Evolutionary conservation across 495 filamentous ascomycete species (phyloP).

Genomic region (Podospora bellae-mahoneyi): DNA sequence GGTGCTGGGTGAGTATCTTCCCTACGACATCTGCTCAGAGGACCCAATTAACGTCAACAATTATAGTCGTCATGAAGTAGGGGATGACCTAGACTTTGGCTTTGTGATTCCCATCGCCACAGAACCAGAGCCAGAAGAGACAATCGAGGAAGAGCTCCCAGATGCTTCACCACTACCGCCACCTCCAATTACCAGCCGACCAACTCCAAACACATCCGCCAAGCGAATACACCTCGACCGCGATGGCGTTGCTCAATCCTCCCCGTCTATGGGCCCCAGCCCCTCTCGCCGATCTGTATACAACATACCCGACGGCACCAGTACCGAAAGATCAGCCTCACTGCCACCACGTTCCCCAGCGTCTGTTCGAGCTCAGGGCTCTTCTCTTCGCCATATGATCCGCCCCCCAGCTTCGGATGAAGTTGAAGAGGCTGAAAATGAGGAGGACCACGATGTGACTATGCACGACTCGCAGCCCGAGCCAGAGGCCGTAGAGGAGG

Average conservation of each 20-base stretch:
- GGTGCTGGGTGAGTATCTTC: constrained; percentile 5
- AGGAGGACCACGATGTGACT: background rate
- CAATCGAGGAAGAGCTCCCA: constrained; percentile 3
- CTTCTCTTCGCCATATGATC: constrained; percentile 3
- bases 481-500: background rate
- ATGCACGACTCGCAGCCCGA: background rate
- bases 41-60: background rate
- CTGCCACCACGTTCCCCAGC: background rate
- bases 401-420: constrained; percentile 6
- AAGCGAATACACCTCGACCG: constrained; percentile 6
- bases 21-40: background rate
- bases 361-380: background rate
- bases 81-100: constrained; percentile 1
- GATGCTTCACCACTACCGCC: constrained; percentile 1
- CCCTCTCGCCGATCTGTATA: background rate
- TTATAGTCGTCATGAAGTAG: constrained; percentile 1
- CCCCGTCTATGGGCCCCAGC: background rate
- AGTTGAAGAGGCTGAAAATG: background rate
- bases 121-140: background rate
- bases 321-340: background rate
- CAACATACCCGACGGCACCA: background rate
- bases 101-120: constrained; percentile 4
- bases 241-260: background rate
- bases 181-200: background rate
- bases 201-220: constrained; percentile 6